Percentiles rank a stretch among this genome's conserved stretches.
These are phyloP conservation scores for Talaromyces adpressus DNA, from an alignment of 495 filamentous ascomycete species.

Conservation along the genomic window DNA sequence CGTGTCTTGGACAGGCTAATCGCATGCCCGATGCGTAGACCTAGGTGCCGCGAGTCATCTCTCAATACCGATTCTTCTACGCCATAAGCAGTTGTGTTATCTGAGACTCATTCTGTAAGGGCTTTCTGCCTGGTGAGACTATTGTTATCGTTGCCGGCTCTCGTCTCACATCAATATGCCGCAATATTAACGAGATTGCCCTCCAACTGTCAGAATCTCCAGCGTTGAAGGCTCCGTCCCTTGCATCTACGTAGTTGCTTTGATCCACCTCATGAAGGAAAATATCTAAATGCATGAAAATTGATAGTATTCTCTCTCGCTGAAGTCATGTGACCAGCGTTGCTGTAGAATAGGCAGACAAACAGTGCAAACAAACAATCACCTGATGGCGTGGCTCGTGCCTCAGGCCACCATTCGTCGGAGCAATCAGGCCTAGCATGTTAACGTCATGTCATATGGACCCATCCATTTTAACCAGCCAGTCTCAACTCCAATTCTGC, in stretches of 20 bases:
- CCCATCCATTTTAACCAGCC: neutral
- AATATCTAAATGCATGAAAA: neutral
- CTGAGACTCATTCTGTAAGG: neutral
- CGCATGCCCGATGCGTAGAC: neutral
- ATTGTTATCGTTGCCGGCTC: neutral
- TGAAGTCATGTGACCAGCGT: neutral
- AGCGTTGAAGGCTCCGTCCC: neutral
- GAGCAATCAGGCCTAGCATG: neutral
- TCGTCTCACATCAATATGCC: neutral
- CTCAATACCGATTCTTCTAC: neutral
- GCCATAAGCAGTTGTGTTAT: neutral
- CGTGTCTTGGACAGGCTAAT: neutral
- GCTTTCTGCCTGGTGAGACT: neutral
- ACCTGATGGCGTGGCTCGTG: neutral
- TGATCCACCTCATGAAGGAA: neutral
- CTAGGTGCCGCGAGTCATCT: neutral
- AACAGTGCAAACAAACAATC: conserved; percentile 3
- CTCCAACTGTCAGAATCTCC: neutral
- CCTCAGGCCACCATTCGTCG: neutral
- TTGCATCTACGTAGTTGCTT: neutral
- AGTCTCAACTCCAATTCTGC: neutral
- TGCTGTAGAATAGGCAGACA: neutral
- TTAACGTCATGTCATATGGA: neutral
- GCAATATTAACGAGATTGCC: neutral
- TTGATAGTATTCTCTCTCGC: neutral